Percentiles rank a stretch among this genome's conserved stretches.
phyloP scores from a whole-genome alignment of 345 rosid species.

The Xanthoceras sorbifolium region DNA sequence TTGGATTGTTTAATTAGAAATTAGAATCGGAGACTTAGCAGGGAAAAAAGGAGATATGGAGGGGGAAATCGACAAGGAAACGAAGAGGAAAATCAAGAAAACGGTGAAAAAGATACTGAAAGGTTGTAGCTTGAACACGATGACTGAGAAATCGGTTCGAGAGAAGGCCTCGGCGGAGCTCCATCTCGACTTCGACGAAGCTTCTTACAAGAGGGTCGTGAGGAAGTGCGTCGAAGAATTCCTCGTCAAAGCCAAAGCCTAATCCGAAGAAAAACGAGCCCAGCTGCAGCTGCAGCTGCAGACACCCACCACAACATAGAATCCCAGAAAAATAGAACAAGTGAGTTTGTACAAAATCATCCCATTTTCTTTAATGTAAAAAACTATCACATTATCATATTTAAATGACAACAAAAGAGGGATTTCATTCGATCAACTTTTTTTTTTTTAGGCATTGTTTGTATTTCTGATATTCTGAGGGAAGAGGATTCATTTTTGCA shows the following conservation, averaged over 20 bases:
- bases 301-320: not conserved
- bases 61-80: constrained; percentile 22
- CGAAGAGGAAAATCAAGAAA: constrained; percentile 28
- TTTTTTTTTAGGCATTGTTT: too few relatives aligned
- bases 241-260: constrained; percentile 24
- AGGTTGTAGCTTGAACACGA: constrained; percentile 27
- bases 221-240: constrained; percentile 35
- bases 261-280: constrained; percentile 9
- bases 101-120: constrained; percentile 39
- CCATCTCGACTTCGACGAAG: constrained; percentile 32
- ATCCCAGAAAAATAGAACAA: not conserved
- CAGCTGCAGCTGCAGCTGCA: not conserved
- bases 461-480: too few relatives aligned
- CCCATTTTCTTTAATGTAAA: too few relatives aligned
- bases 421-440: too few relatives aligned
- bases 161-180: constrained; percentile 39
- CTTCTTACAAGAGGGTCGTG: constrained; percentile 35
- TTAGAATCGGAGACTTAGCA: not conserved
- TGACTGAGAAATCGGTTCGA: constrained; percentile 42
- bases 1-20: too few relatives aligned
- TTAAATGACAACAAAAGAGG: too few relatives aligned
- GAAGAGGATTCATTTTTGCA: too few relatives aligned
- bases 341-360: too few relatives aligned
- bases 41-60: constrained; percentile 18
- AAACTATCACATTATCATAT: too few relatives aligned